phyloP scores from a whole-genome alignment of 495 filamentous ascomycete genomes.

The Penicillium desertorum region DNA sequence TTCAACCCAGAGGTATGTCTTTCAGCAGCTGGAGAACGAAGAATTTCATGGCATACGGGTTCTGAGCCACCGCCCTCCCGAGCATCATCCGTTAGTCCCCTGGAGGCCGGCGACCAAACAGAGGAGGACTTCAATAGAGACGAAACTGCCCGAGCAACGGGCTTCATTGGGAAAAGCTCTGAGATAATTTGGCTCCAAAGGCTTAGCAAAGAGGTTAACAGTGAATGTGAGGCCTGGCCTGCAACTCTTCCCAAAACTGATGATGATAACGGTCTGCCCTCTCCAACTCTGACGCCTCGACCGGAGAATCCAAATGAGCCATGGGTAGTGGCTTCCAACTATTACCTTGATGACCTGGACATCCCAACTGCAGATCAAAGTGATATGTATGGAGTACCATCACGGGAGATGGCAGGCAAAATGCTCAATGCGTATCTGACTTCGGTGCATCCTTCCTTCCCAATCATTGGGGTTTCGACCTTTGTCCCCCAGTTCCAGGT shows the following conservation, averaged over 20 bases:
- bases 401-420: slow-evolving; percentile 49
- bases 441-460: slow-evolving; percentile 60
- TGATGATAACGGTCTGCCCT: slow-evolving; percentile 28
- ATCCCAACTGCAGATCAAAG: slow-evolving; percentile 44
- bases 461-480: slow-evolving; percentile 55
- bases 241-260: slow-evolving; percentile 17
- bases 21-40: slow-evolving; percentile 15
- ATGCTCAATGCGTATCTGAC: slow-evolving; percentile 58
- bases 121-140: slow-evolving; percentile 59
- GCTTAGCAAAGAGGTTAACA: slow-evolving; percentile 38
- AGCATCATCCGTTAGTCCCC: slow-evolving; percentile 43
- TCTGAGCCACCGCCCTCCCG: slow-evolving; percentile 28
- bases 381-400: slow-evolving; percentile 52
- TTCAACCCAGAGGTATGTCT: slow-evolving; percentile 19
- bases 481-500: slow-evolving; percentile 54
- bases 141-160: slow-evolving; percentile 46
- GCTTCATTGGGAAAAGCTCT: slow-evolving; percentile 61
- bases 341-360: slow-evolving; percentile 54
- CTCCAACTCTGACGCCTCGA: slow-evolving; percentile 29
- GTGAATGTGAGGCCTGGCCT: slow-evolving; percentile 29
- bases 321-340: slow-evolving; percentile 38
- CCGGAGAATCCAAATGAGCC: slow-evolving; percentile 29
- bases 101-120: slow-evolving; percentile 52
- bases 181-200: slow-evolving; percentile 60
- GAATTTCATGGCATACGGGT: slow-evolving; percentile 14